Evolutionary conservation across 495 filamentous ascomycete genomes (phyloP), one percentile per base, ranked within the genome.

Genomic region (Delitschia confertaspora): DNA sequence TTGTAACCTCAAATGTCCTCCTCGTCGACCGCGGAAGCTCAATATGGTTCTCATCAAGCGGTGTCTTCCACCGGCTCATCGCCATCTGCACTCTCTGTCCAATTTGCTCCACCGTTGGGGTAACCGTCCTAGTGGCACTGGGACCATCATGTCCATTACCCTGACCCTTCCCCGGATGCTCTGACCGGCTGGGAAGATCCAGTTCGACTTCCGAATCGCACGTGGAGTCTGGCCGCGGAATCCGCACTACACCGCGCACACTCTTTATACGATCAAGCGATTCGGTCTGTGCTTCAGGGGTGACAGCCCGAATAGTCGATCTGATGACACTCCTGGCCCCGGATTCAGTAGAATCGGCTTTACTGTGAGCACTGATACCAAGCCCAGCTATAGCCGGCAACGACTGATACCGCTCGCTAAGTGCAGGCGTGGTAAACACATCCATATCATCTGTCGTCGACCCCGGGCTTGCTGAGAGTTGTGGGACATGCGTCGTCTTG

Each of bases 1-100:
- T 30, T 20, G 52, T 20, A 44, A 51, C 23, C 31, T 48, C 19
- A 37, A 38, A 33, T 44, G 42, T 44, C 48, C 62, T 22, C 13
- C 44, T 47, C 0, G 33, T 41, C 6, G 50, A 32, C 3, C 40
- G 51, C 1, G 42, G 53, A 13, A 53, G 42, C 9, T 45, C 42
- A 6, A 49, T 35, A 20, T 34, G 17, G 11, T 46, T 43, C 17
- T 60, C 60, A 19, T 62, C 53, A 4, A 65, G 55, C 8, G 56
- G 56, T 3, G 42, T 41, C 34, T 59, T 57, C 62, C 60, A 65
- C 13, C 60, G 31, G 26, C 58, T 51, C 31, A 55, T 53, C 0
- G 58, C 44, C 36, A 42, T 50, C 30, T 60, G 42, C 27, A 56
- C 38, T 3, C 62, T 52, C 8, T 42, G 38, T 14, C 47, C 47